Evolutionary conservation across 164 flowering plant genomes (phyloP).

Genomic region (Chimonanthus salicifolius): DNA sequence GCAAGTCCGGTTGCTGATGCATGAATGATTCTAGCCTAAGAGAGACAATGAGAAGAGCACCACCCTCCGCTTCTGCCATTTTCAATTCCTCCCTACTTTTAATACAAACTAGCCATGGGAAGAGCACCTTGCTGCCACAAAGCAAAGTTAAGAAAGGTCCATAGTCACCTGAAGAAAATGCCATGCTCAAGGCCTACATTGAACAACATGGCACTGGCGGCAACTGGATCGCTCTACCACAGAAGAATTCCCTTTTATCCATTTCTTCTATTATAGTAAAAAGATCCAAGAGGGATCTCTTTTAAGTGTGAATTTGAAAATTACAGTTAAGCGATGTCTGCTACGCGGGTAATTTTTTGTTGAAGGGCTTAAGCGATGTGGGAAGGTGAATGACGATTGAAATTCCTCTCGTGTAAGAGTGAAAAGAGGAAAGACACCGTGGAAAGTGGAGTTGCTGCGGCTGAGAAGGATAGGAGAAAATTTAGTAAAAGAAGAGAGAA

Average conservation of each 20-base stretch:
- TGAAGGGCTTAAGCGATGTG: slow-evolving; percentile 77
- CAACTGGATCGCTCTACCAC: slow-evolving; percentile 89
- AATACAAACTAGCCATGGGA: slow-evolving; percentile 47
- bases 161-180: slow-evolving; percentile 93
- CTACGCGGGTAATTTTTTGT: neutral
- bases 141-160: slow-evolving; percentile 89
- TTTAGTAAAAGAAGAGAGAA: too few relatives aligned
- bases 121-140: slow-evolving; percentile 97
- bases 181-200: slow-evolving; percentile 62
- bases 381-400: slow-evolving; percentile 31
- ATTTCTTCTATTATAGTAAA: neutral
- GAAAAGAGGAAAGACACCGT: too few relatives aligned
- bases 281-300: too few relatives aligned
- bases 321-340: neutral
- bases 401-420: too few relatives aligned
- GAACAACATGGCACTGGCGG: slow-evolving; percentile 72
- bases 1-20: neutral
- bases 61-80: slow-evolving; percentile 31
- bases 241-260: slow-evolving; percentile 25
- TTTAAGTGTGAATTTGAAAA: neutral
- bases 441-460: too few relatives aligned
- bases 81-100: slow-evolving; percentile 16
- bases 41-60: slow-evolving; percentile 41
- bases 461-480: too few relatives aligned
- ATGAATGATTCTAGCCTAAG: slow-evolving; percentile 30